Conservation (phyloP, 1,139 yeast genomes). For the Diutina ranongensis region DNA sequence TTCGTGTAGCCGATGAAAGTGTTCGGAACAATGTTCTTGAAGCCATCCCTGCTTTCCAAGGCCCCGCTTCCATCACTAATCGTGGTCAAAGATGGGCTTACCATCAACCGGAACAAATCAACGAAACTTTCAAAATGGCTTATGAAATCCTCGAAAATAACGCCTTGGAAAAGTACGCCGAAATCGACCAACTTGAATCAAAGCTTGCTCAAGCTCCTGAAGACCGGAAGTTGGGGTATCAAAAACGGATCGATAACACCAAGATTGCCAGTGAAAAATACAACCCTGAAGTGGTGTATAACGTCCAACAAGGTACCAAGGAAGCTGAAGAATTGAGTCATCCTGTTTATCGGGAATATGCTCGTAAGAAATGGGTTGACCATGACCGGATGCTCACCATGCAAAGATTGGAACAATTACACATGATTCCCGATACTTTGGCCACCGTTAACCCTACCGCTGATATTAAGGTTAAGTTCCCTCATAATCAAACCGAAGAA, state of each 20-base stretch:
- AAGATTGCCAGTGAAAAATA: constrained; percentile 41
- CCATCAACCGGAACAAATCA: constrained; percentile 55
- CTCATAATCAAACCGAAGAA: constrained; percentile 46
- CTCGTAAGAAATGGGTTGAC: constrained; percentile 61
- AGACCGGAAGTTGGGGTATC: neutral
- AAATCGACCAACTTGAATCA: constrained; percentile 9
- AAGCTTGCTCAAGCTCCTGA: constrained; percentile 7
- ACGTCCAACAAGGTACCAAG: constrained; percentile 34
- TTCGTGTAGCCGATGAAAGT: constrained; percentile 21
- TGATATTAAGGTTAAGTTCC: constrained; percentile 66
- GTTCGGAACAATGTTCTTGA: constrained; percentile 24
- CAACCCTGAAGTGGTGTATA: constrained; percentile 79
- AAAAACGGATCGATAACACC: constrained; percentile 12
- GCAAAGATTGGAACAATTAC: constrained; percentile 83
- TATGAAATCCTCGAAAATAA: constrained; percentile 47
- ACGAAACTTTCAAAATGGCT: constrained; percentile 63
- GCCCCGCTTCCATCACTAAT: constrained; percentile 20
- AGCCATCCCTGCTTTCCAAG: constrained; percentile 19
- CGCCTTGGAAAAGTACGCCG: constrained; percentile 15
- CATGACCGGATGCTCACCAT: constrained; percentile 59
- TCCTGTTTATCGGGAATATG: constrained; percentile 69
- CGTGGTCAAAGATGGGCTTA: constrained; percentile 25
- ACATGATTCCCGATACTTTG: constrained; percentile 85
- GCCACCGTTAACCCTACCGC: constrained; percentile 82
- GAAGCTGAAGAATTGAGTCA: constrained; percentile 45